Evolutionary conservation across 495 filamentous ascomycete genomes (phyloP).

Genomic region (Penicillium verhagenii): DNA sequence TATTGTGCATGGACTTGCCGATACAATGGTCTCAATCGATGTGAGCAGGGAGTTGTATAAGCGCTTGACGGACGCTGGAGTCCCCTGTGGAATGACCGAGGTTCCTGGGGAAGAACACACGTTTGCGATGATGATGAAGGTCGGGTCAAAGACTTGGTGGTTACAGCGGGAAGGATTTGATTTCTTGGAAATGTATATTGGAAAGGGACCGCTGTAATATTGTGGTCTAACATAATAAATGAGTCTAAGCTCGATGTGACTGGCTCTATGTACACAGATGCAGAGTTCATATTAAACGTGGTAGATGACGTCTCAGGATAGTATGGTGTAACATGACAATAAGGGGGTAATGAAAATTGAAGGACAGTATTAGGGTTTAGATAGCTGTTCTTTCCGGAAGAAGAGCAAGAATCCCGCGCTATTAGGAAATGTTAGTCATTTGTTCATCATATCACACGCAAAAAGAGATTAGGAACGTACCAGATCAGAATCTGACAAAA

Average conservation of each 20-base stretch:
- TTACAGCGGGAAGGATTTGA: conserved; percentile 37
- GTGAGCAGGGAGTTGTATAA: conserved; percentile 26
- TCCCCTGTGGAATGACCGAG: conserved; percentile 34
- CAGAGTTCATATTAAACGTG: neutral
- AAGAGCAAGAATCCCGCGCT: conserved; percentile 64
- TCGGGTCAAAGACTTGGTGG: conserved; percentile 35
- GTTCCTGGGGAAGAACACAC: conserved; percentile 37
- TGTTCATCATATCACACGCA: neutral
- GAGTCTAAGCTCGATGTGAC: neutral
- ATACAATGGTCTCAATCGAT: conserved; percentile 29
- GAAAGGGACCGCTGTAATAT: conserved; percentile 13
- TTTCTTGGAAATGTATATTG: conserved; percentile 33
- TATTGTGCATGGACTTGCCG: conserved; percentile 30
- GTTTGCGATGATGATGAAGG: conserved; percentile 36
- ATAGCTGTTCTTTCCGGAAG: conserved; percentile 40
- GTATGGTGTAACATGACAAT: too few relatives aligned
- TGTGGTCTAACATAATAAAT: neutral
- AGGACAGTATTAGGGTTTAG: conserved; percentile 7
- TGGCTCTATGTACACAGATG: neutral
- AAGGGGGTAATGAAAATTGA: neutral
- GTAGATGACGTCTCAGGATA: neutral
- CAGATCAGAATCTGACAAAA: conserved; percentile 61
- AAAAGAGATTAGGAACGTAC: conserved; percentile 28
- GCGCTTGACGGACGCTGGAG: conserved; percentile 18
- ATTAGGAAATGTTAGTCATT: conserved; percentile 6